phyloP scores from a whole-genome alignment of 2,329 filamentous ascomycete species.

The Epichloe gansuensis region DNA sequence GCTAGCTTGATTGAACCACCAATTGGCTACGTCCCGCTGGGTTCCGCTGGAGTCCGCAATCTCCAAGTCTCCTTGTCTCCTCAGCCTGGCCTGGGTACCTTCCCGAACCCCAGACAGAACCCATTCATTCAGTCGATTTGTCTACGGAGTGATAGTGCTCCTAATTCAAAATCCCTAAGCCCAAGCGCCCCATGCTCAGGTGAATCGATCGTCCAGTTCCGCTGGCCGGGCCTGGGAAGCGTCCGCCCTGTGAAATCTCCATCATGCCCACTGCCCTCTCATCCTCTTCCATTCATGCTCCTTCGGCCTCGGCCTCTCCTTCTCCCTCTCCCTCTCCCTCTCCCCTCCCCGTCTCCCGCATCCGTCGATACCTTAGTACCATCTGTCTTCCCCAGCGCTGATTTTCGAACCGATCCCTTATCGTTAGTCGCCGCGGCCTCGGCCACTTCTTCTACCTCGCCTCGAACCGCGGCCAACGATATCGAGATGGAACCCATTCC shows the following conservation, averaged over 20 bases:
- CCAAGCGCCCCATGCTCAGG: slow-evolving; percentile 3
- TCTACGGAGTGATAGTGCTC: background rate
- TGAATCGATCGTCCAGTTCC: slow-evolving; percentile 1
- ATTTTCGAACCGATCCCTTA: slow-evolving; percentile 1
- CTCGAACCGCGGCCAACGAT: slow-evolving; percentile 20
- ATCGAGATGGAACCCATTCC: slow-evolving; percentile 46
- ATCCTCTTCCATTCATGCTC: background rate
- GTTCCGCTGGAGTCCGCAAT: background rate
- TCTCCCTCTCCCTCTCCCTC: background rate
- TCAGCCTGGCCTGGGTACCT: background rate
- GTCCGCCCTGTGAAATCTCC: slow-evolving; percentile 3
- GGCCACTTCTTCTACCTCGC: slow-evolving; percentile 7
- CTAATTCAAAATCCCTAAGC: background rate
- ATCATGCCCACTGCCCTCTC: slow-evolving; percentile 7
- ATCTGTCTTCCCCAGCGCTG: background rate
- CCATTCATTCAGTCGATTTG: background rate
- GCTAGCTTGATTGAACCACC: background rate
- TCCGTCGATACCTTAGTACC: background rate
- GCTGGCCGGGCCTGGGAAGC: slow-evolving; percentile 2
- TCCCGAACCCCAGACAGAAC: slow-evolving; percentile 1
- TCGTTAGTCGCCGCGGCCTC: slow-evolving; percentile 4
- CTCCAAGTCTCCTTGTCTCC: background rate
- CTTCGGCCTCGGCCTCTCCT: background rate
- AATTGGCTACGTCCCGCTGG: background rate
- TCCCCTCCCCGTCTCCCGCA: background rate